These are phyloP conservation scores for Clarireedia homoeocarpa DNA, from an alignment of 2,329 filamentous ascomycete species.

Conservation along the genomic window DNA sequence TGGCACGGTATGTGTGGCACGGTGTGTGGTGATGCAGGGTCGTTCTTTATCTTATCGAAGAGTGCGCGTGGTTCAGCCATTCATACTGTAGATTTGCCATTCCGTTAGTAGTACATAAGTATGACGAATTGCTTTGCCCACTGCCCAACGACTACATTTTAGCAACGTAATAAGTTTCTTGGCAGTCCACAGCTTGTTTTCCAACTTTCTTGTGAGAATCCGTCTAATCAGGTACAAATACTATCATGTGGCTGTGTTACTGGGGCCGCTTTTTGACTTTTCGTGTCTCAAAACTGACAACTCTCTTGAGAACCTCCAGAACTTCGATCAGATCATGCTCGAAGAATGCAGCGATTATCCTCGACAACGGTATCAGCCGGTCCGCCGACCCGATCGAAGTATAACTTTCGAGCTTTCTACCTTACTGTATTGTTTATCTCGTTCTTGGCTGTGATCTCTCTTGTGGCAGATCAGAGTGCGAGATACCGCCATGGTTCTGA, in stretches of 20 bases:
- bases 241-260: background rate
- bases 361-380: slow-evolving; percentile 15
- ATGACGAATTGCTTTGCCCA: background rate
- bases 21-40: background rate
- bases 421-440: slow-evolving; percentile 27
- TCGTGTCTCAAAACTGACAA: background rate
- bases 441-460: slow-evolving; percentile 23
- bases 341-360: slow-evolving; percentile 19
- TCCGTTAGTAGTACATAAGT: background rate
- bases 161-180: background rate
- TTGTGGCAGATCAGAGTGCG: slow-evolving; percentile 26
- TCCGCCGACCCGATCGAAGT: slow-evolving; percentile 13
- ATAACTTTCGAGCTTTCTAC: slow-evolving; percentile 29
- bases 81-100: too few species aligned
- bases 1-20: too few species aligned
- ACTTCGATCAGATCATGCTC: slow-evolving; percentile 18
- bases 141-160: background rate
- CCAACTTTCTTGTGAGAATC: too few species aligned
- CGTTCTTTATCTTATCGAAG: background rate
- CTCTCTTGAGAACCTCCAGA: background rate
- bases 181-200: background rate
- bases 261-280: background rate
- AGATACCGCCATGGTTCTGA: slow-evolving; percentile 23
- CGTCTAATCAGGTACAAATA: background rate
- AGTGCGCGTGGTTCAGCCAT: too few species aligned